These are phyloP conservation scores for Coniochaeta ligniaria DNA, from an alignment of 2,329 filamentous ascomycete genomes.

Conservation along the genomic window DNA sequence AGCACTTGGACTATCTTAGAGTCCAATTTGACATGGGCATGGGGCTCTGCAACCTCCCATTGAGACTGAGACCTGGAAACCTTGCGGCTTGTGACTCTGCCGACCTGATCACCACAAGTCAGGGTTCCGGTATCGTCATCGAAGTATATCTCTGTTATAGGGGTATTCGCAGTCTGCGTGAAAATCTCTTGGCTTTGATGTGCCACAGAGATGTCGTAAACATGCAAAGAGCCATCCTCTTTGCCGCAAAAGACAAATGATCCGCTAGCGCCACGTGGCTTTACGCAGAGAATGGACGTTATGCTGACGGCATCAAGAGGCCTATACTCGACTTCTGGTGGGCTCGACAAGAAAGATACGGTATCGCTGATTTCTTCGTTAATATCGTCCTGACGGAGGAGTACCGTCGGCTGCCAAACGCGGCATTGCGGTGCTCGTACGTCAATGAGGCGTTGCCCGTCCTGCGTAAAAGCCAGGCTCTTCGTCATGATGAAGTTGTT, in stretches of 20 bases:
- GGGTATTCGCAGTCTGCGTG: not conserved
- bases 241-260: conserved; percentile 11
- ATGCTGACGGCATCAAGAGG: conserved; percentile 4
- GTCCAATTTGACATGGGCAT: not conserved
- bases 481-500: not conserved
- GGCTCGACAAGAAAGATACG: conserved; percentile 2
- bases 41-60: conserved; percentile 3
- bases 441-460: conserved; percentile 14
- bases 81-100: conserved; percentile 7
- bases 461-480: conserved; percentile 11
- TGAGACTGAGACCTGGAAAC: not conserved
- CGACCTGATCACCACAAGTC: conserved; percentile 8
- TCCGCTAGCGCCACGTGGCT: not conserved
- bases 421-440: conserved; percentile 13
- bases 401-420: conserved; percentile 16
- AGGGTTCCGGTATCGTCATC: conserved; percentile 9
- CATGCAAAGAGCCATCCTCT: conserved; percentile 13
- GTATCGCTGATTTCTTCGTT: conserved; percentile 12
- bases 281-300: conserved; percentile 9
- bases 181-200: conserved; percentile 10
- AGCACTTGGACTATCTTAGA: conserved; percentile 7
- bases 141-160: conserved; percentile 9
- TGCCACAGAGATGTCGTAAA: conserved; percentile 9
- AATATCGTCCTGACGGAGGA: conserved; percentile 9
- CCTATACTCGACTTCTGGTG: conserved; percentile 7